Base-by-base conservation (phyloP, 208 protist genomes). In the Wallacemonas sp. region DNA sequence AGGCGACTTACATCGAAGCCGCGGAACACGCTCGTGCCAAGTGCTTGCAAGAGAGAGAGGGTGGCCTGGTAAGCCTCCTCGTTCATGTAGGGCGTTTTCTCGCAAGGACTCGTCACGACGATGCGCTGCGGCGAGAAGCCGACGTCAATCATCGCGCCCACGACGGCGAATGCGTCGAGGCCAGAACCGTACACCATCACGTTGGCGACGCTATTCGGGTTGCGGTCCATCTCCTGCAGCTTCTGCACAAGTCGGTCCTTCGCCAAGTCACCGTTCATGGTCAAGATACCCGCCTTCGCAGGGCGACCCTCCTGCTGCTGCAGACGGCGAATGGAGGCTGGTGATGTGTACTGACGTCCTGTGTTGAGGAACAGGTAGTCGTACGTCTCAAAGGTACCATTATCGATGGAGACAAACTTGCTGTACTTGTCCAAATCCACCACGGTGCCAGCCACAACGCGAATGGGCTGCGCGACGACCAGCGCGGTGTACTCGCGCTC, bases 301-400 rank as follows among this genome's bases (percentile, higher is more conserved):
- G 84, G n/a, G 54, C 68, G 77, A 12, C 69, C 67, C 67, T 88
- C 79, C 65, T 92, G 79, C 58, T 89, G 71, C 60, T 80, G 79
- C 26, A 95, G 66, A n/a, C 61, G 27, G 2, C 73, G 83, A 27
- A 95, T 83, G n/a, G 74, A 44, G 1, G 64, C 69, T 19, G 90
- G 80, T 21, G 90, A 74, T 30, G 88, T 79, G 79, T 93, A 97
- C 72, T 97, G 91, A 53, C 91, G 70, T 0, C 91, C 90, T n/a
- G 87, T 81, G 24, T 85, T 83, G 12, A 97, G 72, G 36, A 97
- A 65, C 12, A 97, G 75, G 72, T 94, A 88, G 67, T 97, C 93
- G 70, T 97, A 97, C 24, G 91, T 86, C 68, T 95, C 89, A 46
- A 88, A 93, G 34, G 78, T 72, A 33, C 84, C 82, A 64, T 95